Conservation (phyloP, 2,329 filamentous ascomycete species). For the Fusarium pininemorale region DNA sequence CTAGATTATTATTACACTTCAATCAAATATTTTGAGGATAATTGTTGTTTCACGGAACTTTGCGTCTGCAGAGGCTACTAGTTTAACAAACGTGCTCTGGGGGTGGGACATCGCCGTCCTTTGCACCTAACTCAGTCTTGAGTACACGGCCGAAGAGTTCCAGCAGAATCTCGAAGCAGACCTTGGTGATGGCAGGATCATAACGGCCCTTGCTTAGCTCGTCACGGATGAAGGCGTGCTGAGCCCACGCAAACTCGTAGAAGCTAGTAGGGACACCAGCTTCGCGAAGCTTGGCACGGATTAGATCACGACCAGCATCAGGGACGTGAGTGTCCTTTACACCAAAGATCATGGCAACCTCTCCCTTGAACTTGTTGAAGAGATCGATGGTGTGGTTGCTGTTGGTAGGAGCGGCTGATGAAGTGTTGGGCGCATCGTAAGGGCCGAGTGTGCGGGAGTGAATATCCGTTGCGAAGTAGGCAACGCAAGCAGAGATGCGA, state of each 20-base stretch:
- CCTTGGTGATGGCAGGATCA: conserved; percentile 84
- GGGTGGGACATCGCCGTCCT: conserved; percentile 67
- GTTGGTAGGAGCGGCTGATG: conserved; percentile 47
- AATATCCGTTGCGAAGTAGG: conserved; percentile 94
- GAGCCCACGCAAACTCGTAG: conserved; percentile 91
- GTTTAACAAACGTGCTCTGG: conserved; percentile 77
- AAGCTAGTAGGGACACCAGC: conserved; percentile 79
- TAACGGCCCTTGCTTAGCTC: conserved; percentile 94
- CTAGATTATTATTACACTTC: conserved; percentile 40
- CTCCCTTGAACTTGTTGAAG: conserved; percentile 77
- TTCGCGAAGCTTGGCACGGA: conserved; percentile 82
- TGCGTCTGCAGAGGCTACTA: not conserved
- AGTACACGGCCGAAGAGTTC: conserved; percentile 84
- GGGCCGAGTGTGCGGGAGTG: conserved; percentile 81
- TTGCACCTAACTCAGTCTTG: conserved; percentile 79
- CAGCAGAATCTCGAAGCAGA: conserved; percentile 90
- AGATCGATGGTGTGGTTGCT: conserved; percentile 63
- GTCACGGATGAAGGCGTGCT: conserved; percentile 94
- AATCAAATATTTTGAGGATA: not conserved
- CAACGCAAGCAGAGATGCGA: conserved; percentile 78
- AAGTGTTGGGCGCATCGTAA: conserved; percentile 58
- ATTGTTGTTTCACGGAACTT: not conserved
- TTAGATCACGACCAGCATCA: conserved; percentile 81
- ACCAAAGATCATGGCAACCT: conserved; percentile 90
- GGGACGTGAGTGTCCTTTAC: conserved; percentile 92